Evolutionary conservation across 345 rosid species (phyloP), one percentile per base, ranked within the genome.

Genomic region (Sonneratia alba): DNA sequence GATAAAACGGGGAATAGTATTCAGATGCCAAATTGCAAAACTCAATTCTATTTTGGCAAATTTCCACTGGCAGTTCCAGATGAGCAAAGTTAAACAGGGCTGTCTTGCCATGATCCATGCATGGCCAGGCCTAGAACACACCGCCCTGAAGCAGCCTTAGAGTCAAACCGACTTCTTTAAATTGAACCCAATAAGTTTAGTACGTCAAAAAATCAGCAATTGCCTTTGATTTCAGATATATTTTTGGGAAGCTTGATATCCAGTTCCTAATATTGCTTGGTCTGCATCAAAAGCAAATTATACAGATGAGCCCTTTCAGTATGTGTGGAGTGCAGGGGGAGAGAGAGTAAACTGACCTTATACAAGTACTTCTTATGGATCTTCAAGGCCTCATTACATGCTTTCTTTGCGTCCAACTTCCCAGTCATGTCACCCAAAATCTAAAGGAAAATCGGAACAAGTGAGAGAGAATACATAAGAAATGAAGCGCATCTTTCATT

Each of bases 381-480:
- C 86, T 91, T 91, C 78, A 94, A 74, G 47, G 95, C 97, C 70
- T 84, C 95, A 13, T 80, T 74, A 69, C 97, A 91, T 32, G 96
- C 91, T 71, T 90, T 90, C 78, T 78, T 94, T 2, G 95, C 97
- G 67, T 94, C 98, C 77, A 94, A 69, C 74, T 84, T 88, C 68
- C 89, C 86, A 0, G 89, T 90, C 34, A 82, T 85, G 77, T 87
- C 93, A 3, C 85, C 91, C 82, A 94, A 71, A 81, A 94, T 91
- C 98, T 93, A 84, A 21, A 72, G 22, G 67, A 48, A 78, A 34
- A 12, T 27, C 38, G 13, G 11, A 34, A 34, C 14, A 62, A 27
- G 66, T 10, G 12, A 34, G 38, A 62, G 12, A 34, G 38, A 62
- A 62, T 34, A 32, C 8, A 13, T 61, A 10, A 62, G 19, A 42